Percentiles rank a stretch among this genome's conserved stretches.
These are phyloP conservation scores for Sarocladiaceae sp. DNA, from an alignment of 2,329 filamentous ascomycete species.

Conservation along the genomic window DNA sequence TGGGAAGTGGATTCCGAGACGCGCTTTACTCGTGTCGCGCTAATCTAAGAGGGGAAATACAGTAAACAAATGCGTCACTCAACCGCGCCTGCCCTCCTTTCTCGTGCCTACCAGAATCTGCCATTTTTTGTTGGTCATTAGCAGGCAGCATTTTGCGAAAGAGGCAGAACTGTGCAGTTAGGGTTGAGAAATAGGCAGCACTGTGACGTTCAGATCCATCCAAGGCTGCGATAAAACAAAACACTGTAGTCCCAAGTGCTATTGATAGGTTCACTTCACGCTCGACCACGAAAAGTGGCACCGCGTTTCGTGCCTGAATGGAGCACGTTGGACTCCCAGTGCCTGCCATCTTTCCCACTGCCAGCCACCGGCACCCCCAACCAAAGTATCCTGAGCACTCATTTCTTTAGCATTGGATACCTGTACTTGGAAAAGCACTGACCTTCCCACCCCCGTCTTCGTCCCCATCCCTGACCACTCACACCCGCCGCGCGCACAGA, in stretches of 20 bases:
- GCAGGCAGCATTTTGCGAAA: background rate
- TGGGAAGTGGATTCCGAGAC: slow-evolving; percentile 5
- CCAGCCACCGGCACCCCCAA: background rate
- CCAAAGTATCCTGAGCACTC: background rate
- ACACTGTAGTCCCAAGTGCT: too few relatives aligned
- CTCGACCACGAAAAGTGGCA: background rate
- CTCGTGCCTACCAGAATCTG: background rate
- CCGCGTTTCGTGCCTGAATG: background rate
- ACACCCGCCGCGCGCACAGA: background rate
- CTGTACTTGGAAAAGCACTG: background rate
- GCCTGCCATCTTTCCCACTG: too few relatives aligned
- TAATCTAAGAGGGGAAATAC: background rate
- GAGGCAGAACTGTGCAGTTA: too few relatives aligned
- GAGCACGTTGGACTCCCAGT: too few relatives aligned
- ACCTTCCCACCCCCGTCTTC: background rate
- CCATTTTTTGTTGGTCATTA: background rate
- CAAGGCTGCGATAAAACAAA: too few relatives aligned
- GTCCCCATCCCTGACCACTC: background rate
- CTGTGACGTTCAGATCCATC: too few relatives aligned
- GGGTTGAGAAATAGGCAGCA: too few relatives aligned
- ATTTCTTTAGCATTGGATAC: slow-evolving; percentile 2
- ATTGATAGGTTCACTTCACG: too few relatives aligned
- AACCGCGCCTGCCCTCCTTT: background rate
- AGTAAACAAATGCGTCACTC: slow-evolving; percentile 11
- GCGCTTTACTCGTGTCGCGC: slow-evolving; percentile 3